Conservation (phyloP, 1,139 yeast species). For the Kurtzmaniella quercitrusa region DNA sequence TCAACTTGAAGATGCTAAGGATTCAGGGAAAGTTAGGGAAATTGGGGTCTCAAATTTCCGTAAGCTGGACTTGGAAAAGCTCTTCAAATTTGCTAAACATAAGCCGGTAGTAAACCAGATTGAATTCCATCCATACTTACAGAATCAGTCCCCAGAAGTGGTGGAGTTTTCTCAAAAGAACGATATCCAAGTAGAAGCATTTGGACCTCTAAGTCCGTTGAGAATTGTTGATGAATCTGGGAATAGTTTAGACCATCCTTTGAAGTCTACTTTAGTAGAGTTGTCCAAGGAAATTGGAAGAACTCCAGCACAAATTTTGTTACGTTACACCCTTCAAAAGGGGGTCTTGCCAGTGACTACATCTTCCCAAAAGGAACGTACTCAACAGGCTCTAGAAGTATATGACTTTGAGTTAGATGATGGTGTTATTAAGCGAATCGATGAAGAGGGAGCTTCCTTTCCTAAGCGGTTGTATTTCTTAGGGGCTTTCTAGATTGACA, state of each 20-base stretch:
- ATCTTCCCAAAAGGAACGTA: conserved; percentile 55
- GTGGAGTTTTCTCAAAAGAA: conserved; percentile 15
- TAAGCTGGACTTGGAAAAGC: conserved; percentile 16
- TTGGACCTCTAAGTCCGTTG: conserved; percentile 24
- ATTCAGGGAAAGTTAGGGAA: conserved; percentile 24
- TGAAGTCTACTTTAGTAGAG: conserved; percentile 31
- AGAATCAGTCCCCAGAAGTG: conserved; percentile 20
- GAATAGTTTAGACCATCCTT: conserved; percentile 18
- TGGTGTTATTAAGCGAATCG: conserved; percentile 26
- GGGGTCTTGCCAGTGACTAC: conserved; percentile 73
- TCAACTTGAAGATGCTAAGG: conserved; percentile 25
- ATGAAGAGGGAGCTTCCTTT: conserved; percentile 18
- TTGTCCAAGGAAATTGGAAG: conserved; percentile 52
- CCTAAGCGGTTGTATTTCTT: conserved; percentile 6
- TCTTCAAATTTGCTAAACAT: conserved; percentile 12
- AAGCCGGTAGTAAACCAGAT: conserved; percentile 24
- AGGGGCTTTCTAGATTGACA: conserved; percentile 3
- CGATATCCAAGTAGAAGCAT: conserved; percentile 22
- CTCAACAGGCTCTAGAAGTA: conserved; percentile 49
- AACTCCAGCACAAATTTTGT: conserved; percentile 56
- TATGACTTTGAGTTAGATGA: conserved; percentile 37
- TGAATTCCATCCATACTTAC: conserved; percentile 26
- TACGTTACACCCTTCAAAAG: conserved; percentile 64
- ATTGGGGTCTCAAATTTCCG: conserved; percentile 28
- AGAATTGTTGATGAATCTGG: conserved; percentile 15